phyloP scores from a whole-genome alignment of 1,284 basidiomycete genomes.

The Ustilago nuda region DNA sequence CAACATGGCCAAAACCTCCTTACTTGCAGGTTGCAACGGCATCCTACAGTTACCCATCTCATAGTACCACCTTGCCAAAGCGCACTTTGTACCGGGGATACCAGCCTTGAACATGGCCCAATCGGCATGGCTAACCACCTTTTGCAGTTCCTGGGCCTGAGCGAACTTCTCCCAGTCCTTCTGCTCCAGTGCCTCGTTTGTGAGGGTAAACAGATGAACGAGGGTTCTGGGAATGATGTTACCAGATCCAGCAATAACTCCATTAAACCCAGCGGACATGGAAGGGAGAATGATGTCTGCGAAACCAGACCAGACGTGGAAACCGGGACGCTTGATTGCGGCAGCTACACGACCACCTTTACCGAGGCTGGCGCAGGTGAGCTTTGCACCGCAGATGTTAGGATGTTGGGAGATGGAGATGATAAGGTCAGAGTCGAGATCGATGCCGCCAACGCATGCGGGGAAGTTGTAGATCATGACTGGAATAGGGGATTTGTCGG shows the following conservation, averaged over 20 bases:
- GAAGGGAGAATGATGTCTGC: conserved; percentile 51
- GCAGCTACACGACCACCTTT: conserved; percentile 86
- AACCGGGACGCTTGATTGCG: conserved; percentile 71
- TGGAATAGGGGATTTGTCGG: conserved; percentile 82
- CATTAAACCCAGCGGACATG: conserved; percentile 46
- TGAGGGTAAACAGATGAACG: conserved; percentile 76
- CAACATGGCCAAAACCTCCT: conserved; percentile 74
- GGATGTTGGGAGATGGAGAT: conserved; percentile 83
- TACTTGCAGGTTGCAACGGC: conserved; percentile 78
- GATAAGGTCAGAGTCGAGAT: conserved; percentile 86
- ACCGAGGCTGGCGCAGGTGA: conserved; percentile 88
- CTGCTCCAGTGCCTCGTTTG: conserved; percentile 69
- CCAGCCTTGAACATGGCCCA: conserved; percentile 81
- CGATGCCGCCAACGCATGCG: conserved; percentile 76
- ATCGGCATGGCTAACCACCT: conserved; percentile 82
- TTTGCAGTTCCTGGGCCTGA: conserved; percentile 81
- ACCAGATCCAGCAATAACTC: conserved; percentile 51
- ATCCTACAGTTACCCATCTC: conserved; percentile 81
- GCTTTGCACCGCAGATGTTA: conserved; percentile 85
- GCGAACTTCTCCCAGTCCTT: conserved; percentile 70
- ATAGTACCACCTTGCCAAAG: conserved; percentile 78
- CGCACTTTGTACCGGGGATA: conserved; percentile 84
- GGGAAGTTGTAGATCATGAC: conserved; percentile 93
- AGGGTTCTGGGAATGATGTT: conserved; percentile 73
- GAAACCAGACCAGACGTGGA: conserved; percentile 50